phyloP scores from a whole-genome alignment of 257 asterid genomes.

The Mentha longifolia region DNA sequence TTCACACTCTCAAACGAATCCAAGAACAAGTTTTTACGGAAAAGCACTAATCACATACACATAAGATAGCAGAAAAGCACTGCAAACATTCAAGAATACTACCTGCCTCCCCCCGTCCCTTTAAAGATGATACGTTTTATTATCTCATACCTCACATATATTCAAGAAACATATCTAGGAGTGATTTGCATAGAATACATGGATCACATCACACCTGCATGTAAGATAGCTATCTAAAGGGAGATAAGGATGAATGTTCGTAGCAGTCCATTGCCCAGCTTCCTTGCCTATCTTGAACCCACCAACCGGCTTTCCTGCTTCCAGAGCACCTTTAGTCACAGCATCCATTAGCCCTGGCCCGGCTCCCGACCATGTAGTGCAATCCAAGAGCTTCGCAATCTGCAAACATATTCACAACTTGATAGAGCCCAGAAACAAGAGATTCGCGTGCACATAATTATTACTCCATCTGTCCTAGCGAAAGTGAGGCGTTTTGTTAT shows the following conservation, averaged over 20 bases:
- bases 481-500: no score
- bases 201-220: conserved; percentile 84
- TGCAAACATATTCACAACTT: conserved; percentile 32
- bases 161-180: background rate
- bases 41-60: background rate
- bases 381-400: conserved; percentile 74
- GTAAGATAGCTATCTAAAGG: conserved; percentile 72
- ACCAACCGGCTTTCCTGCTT: conserved; percentile 84
- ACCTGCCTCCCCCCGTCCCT: no score
- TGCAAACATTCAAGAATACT: no score
- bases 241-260: conserved; percentile 73
- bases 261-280: conserved; percentile 92
- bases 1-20: conserved; percentile 2
- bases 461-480: no score
- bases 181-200: background rate
- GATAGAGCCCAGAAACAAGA: conserved; percentile 24
- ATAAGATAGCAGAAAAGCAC: no score
- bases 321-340: conserved; percentile 83
- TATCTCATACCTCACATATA: no score
- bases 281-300: conserved; percentile 91
- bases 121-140: no score
- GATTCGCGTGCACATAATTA: background rate
- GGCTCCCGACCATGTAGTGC: conserved; percentile 95
- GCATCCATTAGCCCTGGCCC: conserved; percentile 99
- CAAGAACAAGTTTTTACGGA: background rate